Evolutionary conservation across 1,284 basidiomycete species (phyloP), one percentile per base, ranked within the genome.

Genomic region (Leccinum huronense): DNA sequence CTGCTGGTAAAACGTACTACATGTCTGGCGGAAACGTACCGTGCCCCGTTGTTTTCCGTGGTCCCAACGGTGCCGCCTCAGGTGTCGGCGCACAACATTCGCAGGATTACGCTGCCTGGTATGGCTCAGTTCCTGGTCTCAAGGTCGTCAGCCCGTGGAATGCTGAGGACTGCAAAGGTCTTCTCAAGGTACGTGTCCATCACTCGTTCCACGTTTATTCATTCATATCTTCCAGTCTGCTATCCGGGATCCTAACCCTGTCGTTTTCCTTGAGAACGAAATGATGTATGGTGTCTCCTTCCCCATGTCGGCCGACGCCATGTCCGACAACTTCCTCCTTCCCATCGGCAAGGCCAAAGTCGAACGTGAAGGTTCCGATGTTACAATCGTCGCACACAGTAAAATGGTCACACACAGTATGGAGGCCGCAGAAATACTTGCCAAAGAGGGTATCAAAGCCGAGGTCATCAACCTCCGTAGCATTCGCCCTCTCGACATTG

Each of bases 1-100:
- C 96, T n/a, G 97, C 93, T 66, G 97, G 94, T 71, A 99, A 99
- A 86, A 99, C 97, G 11, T 95, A 98, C 82, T 99, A 99, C 88
- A 99, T 99, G 97, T 98, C 96, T 56, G 97, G 96, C 67, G 97
- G 97, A 70, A 97, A 95, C 75, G 94, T 97, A 27, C 93, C 94
- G 13, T 98, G 97, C 83, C 95, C 97, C 34, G 92, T 99, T 70
- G 95, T 98, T 64, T 99, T 99, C 91, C 95, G 97, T 81, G 97
- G 97, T 65, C 97, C 97, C 67, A 99, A 99, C 80, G 97, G 97
- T 78, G 97, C 97, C 64, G 97, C 97, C 61, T 82, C 95, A 64
- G 97, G 97, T 85, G 97, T 99, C 63, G 97, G 75, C 59, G 97
- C 97, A 48, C 92, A 94, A 76, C 94, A 97, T 77, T 95, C 94